Evolutionary conservation across 2,329 filamentous ascomycete species (phyloP), one percentile per base, ranked within the genome.

Genomic region (Beauveria sp.): DNA sequence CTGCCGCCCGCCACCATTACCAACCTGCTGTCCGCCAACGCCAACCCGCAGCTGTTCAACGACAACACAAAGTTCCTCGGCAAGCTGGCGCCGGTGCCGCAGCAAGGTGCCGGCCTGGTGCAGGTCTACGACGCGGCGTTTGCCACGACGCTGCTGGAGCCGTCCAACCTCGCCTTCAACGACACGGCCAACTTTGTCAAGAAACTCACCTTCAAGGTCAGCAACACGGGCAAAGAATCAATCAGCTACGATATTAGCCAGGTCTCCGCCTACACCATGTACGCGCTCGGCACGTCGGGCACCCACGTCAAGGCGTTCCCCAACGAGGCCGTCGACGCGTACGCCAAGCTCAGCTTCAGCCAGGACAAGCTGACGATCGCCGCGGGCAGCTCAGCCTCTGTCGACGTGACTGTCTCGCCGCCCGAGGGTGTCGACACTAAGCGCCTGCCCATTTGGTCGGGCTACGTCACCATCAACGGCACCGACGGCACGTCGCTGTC

Each of bases 151-250:
- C 67, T 83, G 14, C 73, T 88, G 22, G 80, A 79, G 66, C 79
- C 77, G 10, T 81, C 81, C n/a, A 83, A 80, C 69, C 72, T 88
- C 16, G 79, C 82, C 3, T 87, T 88, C 73, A 88, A 88, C 69
- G 85, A 88, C 69, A 85, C 84, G 0, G 81, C 83, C 65, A 70
- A 87, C 74, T 80, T 85, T 64, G 69, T 70, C 51, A 70, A 75
- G 12, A 74, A 73, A 2, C 73, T 79, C 49, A 78, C 79, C 65
- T 85, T 88, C 68, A 79, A 75, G 45, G 76, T 88, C 65, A 77
- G 72, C 66, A 88, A 88, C 74, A 75, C 75, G 5, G 82, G 80
- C 51, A 71, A 71, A 18, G 73, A 75, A 26, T 70, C 75, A 0
- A 70, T 84, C 55, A 80, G 79, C 6, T 86, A 85, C 71, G 74